Conservation (phyloP, 176 grass and related monocot species). For the Lolium perenne region DNA sequence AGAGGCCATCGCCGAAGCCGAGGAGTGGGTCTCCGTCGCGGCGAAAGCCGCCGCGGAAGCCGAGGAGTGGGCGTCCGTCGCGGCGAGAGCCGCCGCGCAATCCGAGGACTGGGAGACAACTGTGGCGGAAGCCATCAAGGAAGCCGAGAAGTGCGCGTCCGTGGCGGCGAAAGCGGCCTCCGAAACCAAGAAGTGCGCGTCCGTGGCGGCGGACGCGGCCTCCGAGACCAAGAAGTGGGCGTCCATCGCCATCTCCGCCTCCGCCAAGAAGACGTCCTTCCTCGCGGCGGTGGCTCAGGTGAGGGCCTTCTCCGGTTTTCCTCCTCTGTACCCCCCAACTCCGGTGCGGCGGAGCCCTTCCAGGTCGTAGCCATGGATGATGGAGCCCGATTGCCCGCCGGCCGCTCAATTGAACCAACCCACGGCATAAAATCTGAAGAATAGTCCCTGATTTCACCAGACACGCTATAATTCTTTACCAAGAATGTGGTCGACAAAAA, state of each 20-base stretch:
- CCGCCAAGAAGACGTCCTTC: not conserved
- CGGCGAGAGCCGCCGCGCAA: not conserved
- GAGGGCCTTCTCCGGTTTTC: not conserved
- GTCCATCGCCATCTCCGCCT: not conserved
- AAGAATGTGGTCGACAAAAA: not conserved
- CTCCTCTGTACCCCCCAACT: not conserved
- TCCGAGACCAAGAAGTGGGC: not conserved
- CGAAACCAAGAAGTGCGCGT: not conserved
- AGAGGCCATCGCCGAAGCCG: not conserved
- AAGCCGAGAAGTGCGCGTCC: not conserved
- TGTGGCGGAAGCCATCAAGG: not conserved
- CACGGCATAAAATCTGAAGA: not conserved
- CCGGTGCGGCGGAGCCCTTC: not conserved
- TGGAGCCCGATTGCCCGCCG: not conserved
- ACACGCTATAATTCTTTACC: too few relatives aligned
- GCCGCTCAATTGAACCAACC: not conserved
- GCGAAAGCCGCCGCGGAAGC: not conserved
- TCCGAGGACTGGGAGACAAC: not conserved
- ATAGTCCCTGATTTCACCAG: too few relatives aligned
- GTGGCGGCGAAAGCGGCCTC: not conserved
- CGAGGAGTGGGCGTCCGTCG: not conserved
- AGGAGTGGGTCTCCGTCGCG: not conserved
- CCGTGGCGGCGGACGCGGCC: not conserved
- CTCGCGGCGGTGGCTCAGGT: not conserved
- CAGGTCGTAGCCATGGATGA: not conserved